These are phyloP conservation scores for Verticillium dahliae DNA, from an alignment of 2,329 filamentous ascomycete genomes.

Conservation along the genomic window DNA sequence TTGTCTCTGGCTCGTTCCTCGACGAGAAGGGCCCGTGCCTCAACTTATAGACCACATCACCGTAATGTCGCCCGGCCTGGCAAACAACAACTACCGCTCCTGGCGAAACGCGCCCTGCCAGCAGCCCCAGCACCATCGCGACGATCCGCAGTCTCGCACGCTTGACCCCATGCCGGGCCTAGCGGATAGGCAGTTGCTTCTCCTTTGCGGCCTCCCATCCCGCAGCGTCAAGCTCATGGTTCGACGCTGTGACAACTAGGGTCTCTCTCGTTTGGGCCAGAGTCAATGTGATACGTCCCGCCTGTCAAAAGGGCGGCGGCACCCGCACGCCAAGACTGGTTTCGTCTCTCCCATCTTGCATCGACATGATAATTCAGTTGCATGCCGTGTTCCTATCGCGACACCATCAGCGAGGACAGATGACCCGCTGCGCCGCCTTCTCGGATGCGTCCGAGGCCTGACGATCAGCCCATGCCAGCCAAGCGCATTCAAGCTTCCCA, in stretches of 20 bases:
- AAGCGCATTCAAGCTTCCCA: background rate
- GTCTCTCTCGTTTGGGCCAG: background rate
- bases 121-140: background rate
- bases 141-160: background rate
- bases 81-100: background rate
- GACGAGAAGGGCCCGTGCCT: background rate
- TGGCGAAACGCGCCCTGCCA: background rate
- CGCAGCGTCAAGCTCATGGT: background rate
- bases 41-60: no score
- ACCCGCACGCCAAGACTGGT: background rate
- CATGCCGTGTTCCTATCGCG: background rate
- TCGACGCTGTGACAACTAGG: background rate
- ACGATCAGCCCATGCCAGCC: background rate
- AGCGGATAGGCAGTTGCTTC: background rate
- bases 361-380: background rate
- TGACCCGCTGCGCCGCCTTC: background rate
- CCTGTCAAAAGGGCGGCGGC: background rate
- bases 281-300: background rate
- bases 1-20: background rate
- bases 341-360: background rate
- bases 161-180: background rate
- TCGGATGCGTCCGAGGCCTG: background rate
- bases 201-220: background rate
- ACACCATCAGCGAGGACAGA: background rate
- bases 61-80: background rate